A percentile compares a stretch with the other conserved stretches of the same genome.
Conservation (phyloP, 257 asterid genomes). For the Solanum acaule region DNA sequence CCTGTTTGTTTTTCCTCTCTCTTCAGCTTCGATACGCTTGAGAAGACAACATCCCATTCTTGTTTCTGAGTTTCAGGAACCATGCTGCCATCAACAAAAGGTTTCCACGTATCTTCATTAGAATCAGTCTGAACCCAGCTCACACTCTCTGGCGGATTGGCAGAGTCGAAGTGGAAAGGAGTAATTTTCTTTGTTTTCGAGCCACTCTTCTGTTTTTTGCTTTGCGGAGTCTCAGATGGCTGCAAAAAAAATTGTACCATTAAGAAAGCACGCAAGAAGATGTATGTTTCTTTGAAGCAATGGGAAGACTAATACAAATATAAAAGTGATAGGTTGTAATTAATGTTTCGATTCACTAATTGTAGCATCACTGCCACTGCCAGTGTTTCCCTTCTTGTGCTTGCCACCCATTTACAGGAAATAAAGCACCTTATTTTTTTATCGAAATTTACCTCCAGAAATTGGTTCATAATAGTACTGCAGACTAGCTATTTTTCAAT, state of each 20-base stretch:
- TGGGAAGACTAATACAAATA: background rate
- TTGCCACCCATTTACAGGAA: conserved; percentile 12
- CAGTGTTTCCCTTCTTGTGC: conserved; percentile 7
- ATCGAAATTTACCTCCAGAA: conserved; percentile 12
- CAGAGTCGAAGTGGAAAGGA: conserved; percentile 4
- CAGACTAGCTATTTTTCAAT: background rate
- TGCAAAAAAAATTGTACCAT: background rate
- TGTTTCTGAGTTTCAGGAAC: background rate
- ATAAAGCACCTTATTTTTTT: conserved; percentile 21
- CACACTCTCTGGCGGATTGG: conserved; percentile 9
- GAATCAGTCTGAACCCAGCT: conserved; percentile 7
- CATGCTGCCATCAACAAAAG: background rate
- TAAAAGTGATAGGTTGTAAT: background rate
- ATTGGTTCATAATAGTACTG: conserved; percentile 17
- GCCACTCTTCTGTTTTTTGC: conserved; percentile 10
- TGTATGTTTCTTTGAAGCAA: background rate
- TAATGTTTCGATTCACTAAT: background rate
- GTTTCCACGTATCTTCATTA: conserved; percentile 3
- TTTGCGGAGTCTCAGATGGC: conserved; percentile 6
- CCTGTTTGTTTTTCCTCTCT: background rate
- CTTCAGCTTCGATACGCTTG: conserved; percentile 3
- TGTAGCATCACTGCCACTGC: background rate
- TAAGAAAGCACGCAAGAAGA: background rate
- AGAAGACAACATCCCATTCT: conserved; percentile 10
- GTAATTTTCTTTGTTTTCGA: background rate